Percentiles rank a stretch among this genome's conserved stretches.
These are phyloP conservation scores for Tulasnella sp. DNA, from an alignment of 768 basidiomycete species.

Conservation along the genomic window DNA sequence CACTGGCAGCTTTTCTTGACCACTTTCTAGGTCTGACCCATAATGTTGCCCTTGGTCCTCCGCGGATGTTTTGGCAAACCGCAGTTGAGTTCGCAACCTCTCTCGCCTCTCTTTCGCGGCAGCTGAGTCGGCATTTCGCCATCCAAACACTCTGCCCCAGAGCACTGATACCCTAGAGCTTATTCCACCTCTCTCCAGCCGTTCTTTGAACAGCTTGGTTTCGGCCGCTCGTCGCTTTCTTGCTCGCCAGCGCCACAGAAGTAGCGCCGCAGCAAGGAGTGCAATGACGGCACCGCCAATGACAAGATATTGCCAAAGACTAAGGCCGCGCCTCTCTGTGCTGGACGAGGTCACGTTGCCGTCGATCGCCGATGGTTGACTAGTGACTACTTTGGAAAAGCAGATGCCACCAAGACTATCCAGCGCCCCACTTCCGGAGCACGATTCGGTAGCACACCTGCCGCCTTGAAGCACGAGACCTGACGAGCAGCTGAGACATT, in stretches of 20 bases:
- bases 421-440: slow-evolving; percentile 39
- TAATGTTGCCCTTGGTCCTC: too few species aligned
- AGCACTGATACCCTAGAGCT: neutral
- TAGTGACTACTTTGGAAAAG: too few species aligned
- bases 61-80: slow-evolving; percentile 2
- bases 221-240: slow-evolving; percentile 54
- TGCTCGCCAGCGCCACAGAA: slow-evolving; percentile 57
- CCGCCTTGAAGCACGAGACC: slow-evolving; percentile 47
- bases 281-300: slow-evolving; percentile 69
- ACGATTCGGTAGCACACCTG: slow-evolving; percentile 49
- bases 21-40: slow-evolving; percentile 6
- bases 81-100: neutral
- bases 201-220: slow-evolving; percentile 41
- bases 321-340: too few species aligned
- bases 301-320: slow-evolving; percentile 75
- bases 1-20: neutral
- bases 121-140: neutral
- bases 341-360: too few species aligned
- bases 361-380: too few species aligned
- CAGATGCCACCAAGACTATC: slow-evolving; percentile 59
- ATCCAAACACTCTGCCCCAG: neutral
- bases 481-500: slow-evolving; percentile 63
- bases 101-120: slow-evolving; percentile 4
- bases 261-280: slow-evolving; percentile 53
- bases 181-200: slow-evolving; percentile 2